These are phyloP conservation scores for Sporothrix humicola DNA, from an alignment of 2,329 filamentous ascomycete genomes.

Conservation along the genomic window DNA sequence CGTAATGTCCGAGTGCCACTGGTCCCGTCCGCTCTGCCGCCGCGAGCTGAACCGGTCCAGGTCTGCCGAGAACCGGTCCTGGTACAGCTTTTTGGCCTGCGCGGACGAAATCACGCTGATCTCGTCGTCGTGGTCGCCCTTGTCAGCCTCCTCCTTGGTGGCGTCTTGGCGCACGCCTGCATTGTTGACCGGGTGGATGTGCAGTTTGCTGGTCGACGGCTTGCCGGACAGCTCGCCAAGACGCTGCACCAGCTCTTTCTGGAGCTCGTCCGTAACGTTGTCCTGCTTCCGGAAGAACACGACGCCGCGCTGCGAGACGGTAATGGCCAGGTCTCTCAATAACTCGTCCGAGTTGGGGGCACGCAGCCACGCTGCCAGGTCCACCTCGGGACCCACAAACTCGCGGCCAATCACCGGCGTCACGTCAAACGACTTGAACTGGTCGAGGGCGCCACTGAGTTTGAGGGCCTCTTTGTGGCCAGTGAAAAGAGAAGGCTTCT, in stretches of 20 bases:
- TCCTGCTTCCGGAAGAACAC: conserved; percentile 58
- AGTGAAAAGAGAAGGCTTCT: conserved; percentile 8
- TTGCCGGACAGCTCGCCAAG: conserved; percentile 38
- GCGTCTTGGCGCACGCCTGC: conserved; percentile 28
- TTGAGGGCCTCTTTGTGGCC: conserved; percentile 35
- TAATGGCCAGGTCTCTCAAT: conserved; percentile 65
- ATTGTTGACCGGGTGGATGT: conserved; percentile 55
- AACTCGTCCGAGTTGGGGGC: conserved; percentile 61
- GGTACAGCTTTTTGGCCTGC: conserved; percentile 39
- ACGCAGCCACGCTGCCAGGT: conserved; percentile 61
- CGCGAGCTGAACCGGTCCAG: conserved; percentile 11
- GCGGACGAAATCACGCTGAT: conserved; percentile 56
- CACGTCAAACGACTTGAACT: conserved; percentile 54
- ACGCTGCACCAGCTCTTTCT: conserved; percentile 36
- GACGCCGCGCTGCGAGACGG: conserved; percentile 57
- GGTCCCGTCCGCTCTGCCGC: conserved; percentile 33
- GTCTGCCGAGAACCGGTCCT: conserved; percentile 17
- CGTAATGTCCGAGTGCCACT: conserved; percentile 57
- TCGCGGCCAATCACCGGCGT: conserved; percentile 63
- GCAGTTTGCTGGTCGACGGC: conserved; percentile 56
- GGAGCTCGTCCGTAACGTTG: conserved; percentile 36
- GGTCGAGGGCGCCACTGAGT: conserved; percentile 49
- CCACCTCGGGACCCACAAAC: conserved; percentile 50
- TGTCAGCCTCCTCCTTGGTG: conserved; percentile 19
- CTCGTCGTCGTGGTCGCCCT: conserved; percentile 45